Evolutionary conservation across 148 eudicot genomes (phyloP).

Genomic region (Pharnaceum exiguum): DNA sequence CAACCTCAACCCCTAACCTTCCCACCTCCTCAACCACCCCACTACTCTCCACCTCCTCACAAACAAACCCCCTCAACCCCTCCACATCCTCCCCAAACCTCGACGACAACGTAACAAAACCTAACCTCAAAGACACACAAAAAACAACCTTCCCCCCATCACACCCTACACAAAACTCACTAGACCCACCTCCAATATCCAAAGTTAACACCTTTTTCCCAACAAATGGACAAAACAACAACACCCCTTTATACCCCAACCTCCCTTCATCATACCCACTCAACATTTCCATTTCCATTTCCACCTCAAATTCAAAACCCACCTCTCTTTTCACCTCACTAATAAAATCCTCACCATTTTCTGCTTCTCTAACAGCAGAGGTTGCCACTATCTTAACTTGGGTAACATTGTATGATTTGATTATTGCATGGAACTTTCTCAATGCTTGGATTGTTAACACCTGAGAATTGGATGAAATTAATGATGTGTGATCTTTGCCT

Average conservation of each 20-base stretch:
- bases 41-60: constrained; percentile 22
- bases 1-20: constrained; percentile 39
- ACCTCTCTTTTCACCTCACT: constrained; percentile 24
- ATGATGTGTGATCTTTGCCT: constrained; percentile 21
- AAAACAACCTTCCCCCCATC: constrained; percentile 34
- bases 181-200: constrained; percentile 81
- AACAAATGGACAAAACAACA: constrained; percentile 39
- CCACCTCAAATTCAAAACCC: constrained; percentile 32
- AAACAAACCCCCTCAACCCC: constrained; percentile 33
- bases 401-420: constrained; percentile 25
- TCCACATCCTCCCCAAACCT: constrained; percentile 29
- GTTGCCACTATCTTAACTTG: constrained; percentile 54
- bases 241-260: constrained; percentile 43
- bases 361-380: constrained; percentile 55
- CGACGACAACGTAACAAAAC: constrained; percentile 51
- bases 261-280: constrained; percentile 64
- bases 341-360: constrained; percentile 29
- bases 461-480: constrained; percentile 25
- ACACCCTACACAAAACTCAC: constrained; percentile 52
- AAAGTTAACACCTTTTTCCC: constrained; percentile 29
- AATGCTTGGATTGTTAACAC: constrained; percentile 39
- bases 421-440: constrained; percentile 27
- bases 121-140: constrained; percentile 42
- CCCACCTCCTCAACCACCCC: constrained; percentile 45
- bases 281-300: no score